Base-by-base conservation (phyloP, 495 filamentous ascomycete species). In the Hyaloscypha bicolor region DNA sequence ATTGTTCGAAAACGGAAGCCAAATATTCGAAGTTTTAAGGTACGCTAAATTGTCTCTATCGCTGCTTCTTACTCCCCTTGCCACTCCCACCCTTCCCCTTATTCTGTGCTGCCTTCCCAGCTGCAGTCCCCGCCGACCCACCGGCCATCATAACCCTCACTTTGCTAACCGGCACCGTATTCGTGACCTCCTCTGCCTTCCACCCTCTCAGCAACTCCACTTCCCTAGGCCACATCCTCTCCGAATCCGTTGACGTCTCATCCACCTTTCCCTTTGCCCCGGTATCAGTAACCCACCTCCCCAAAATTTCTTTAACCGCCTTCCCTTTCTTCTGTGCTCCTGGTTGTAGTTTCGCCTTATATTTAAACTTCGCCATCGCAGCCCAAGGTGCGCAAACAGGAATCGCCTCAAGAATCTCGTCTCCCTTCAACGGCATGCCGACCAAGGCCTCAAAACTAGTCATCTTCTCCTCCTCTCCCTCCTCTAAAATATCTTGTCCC, bases 311-410 rank as follows among this genome's bases (percentile, higher is more conserved):
- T 78, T 91, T 91, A 30, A 97, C 87, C 19, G 94, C 95, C 76
- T 97, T 99, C 2, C 94, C 94, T 79, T 97, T 96, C 84, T 99
- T 99, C 71, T 88, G 84, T 3, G 86, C 72, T 3, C 95, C 95
- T 0, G 95, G 95, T 79, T 98, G 95, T 69, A 99, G 71, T 81
- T 98, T 99, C 22, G 86, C 91, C 74, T 93, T 91, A 79, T 96
- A 97, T 78, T 96, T 96, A 71, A 89, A 91, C 58, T 83, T 86
- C 0, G 78, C 80, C 68, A 99, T 81, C 1, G 95, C 91, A 21
- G 83, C 82, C 90, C 93, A 97, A 4, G 95, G 95, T 21, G 92
- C 95, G 76, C 94, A 97, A 6, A 98, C 82, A 0, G 93, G 91
- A n/a, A 97, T 85, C 6, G 88, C 92, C 51, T 92, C 92, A 2